Base-by-base conservation (phyloP, 2,329 filamentous ascomycete species). In the Basipetospora sp. region DNA sequence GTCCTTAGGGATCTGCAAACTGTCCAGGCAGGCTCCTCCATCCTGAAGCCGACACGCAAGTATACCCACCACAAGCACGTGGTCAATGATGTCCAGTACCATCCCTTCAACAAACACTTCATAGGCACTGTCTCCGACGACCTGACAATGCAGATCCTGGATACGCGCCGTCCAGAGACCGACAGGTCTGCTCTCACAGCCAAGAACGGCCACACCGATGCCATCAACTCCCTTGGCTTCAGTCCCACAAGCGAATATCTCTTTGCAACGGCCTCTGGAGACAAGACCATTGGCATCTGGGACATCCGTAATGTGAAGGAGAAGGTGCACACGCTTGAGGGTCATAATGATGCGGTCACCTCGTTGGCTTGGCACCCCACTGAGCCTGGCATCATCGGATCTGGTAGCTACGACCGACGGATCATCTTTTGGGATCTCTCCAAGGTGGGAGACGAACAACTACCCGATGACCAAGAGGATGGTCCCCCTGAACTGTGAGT, bases 341-440 rank as follows among this genome's bases (percentile, higher is more conserved):
- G 83, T 33, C 90, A 98, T 58, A 75, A 71, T 41, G 86, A 93
- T 50, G 79, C 82, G 16, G 88, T 98, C 39, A 94, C 88, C 4
- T 92, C 86, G 8, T 67, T 98, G 32, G 75, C 86, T 26, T 98
- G 90, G 90, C 87, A 98, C 60, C 92, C 92, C 1, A 79, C 80
- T 31, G 87, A 98, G 54, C 75, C 83, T 41, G 76, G 82, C 25
- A 82, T 98, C 42, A 67, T 98, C 18, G 90, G 85, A 39, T 94
- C 86, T 51, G 84, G 80, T 35, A 87, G 85, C 54, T 92, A 94
- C 53, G 90, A 98, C 55, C 75, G 90, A 33, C 76, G 92, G 47
- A 81, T 98, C 45, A 80, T 93, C 55, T 90, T 96, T 63, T 98
- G 90, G 90, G 90, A 98, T 54, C 67, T 96, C 31, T 87, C 84